phyloP scores from a whole-genome alignment of 306 rosid species.

The Acmispon strigosus region DNA sequence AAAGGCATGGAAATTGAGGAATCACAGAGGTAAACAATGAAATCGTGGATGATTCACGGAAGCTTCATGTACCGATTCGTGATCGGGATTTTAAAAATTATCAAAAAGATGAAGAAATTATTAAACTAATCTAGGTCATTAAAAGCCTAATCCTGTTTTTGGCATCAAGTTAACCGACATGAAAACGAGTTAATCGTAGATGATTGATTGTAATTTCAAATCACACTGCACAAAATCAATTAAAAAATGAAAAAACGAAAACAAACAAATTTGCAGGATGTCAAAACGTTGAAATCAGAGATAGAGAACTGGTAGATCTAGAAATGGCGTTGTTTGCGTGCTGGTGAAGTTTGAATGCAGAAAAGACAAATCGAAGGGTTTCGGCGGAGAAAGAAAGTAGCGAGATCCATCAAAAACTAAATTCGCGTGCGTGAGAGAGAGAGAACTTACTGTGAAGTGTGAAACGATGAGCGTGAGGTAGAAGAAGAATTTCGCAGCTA shows the following conservation, averaged over 20 bases:
- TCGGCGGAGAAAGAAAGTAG: conserved; percentile 13
- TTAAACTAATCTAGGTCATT: conserved; percentile 30
- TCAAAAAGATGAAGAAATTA: background rate
- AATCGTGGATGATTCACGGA: conserved; percentile 31
- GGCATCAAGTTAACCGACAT: conserved; percentile 29
- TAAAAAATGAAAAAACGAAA: background rate
- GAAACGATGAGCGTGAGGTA: conserved; percentile 3
- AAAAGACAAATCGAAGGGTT: conserved; percentile 13
- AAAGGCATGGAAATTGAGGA: conserved; percentile 36
- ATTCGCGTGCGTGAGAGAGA: background rate
- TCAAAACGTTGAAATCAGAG: background rate
- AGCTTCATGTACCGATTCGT: conserved; percentile 32
- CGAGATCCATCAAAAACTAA: conserved; percentile 21
- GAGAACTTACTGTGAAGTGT: conserved; percentile 21
- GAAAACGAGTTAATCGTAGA: background rate
- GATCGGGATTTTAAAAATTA: conserved; percentile 25
- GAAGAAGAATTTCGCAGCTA: background rate
- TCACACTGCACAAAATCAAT: background rate
- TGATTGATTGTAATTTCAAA: background rate
- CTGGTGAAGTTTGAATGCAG: conserved; percentile 9
- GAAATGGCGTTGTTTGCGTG: conserved; percentile 25
- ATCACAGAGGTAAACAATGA: background rate
- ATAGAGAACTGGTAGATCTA: conserved; percentile 29
- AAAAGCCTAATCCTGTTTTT: conserved; percentile 19
- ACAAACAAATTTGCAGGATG: background rate